Base-by-base conservation (phyloP, 768 basidiomycete genomes). In the Lactifluus hygrophoroides region DNA sequence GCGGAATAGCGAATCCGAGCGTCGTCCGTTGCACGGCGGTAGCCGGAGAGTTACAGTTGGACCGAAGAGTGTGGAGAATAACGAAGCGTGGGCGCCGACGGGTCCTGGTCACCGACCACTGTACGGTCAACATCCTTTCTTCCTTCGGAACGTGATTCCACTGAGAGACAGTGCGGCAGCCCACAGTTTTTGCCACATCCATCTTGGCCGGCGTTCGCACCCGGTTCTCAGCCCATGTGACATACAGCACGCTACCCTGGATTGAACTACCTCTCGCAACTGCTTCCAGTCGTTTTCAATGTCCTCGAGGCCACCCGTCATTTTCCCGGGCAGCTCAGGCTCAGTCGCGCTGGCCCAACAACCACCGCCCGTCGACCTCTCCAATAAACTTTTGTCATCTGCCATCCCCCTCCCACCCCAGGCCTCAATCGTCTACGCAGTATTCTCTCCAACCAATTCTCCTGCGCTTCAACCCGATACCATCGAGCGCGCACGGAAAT, bases 401-500 rank as follows among this genome's bases (percentile, higher is more conserved):
- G 64, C 70, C 35, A 74, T 85, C 54, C 46, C 74, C 45, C 67
- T 85, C 8, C 80, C 80, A 0, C 56, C 67, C 17, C 60, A 74
- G 58, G 66, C 79, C 16, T 68, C 66, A 58, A 73, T 87, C 58
- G 69, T 69, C 21, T 83, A 77, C 63, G 72, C 74, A 34, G 73
- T 76, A 55, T 82, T 78, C 68, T 58, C 69, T 14, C 73, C 76
- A 13, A 63, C 64, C 27, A 62, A 64, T 28, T 67, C 64, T 44
- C 64, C 63, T 16, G 51, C 58, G 9, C 71, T 60, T 42, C 66
- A 56, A 66, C 62, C 73, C 43, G 78, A 81, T 50, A 64, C 69
- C 46, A 69, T 88, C 57, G 86, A 89, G 65, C 61, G 70, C 16
- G 85, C 81, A 3, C 77, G 87, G 59, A 75, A 79, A 57, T 68